Evolutionary conservation across 164 flowering plant species (phyloP).

Genomic region (Vitis vinifera): DNA sequence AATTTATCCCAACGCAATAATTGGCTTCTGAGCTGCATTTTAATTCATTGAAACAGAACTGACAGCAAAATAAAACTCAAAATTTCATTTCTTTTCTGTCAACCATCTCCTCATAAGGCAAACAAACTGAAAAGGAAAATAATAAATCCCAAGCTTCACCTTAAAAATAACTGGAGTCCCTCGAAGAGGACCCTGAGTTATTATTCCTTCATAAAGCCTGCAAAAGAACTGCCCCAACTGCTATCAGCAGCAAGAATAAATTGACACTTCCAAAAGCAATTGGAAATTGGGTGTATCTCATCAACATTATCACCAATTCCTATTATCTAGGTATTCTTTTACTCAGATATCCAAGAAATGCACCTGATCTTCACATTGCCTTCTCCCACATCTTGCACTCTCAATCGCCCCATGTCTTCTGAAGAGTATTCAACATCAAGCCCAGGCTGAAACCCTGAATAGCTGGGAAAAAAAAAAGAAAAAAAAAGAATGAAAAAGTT

Average conservation of each 20-base stretch:
- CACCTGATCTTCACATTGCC: conserved; percentile 90
- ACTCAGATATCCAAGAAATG: conserved; percentile 10
- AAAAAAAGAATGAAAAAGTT: background rate
- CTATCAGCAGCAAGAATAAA: conserved; percentile 33
- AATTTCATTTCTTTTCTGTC: background rate
- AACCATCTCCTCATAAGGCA: no score
- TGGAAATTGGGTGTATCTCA: background rate
- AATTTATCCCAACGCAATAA: no score
- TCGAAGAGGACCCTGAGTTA: conserved; percentile 65
- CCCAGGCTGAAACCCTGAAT: conserved; percentile 53
- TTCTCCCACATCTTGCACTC: conserved; percentile 82
- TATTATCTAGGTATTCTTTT: background rate
- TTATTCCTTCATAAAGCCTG: conserved; percentile 94
- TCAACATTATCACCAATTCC: background rate
- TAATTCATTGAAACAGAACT: no score
- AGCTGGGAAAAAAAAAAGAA: conserved; percentile 33
- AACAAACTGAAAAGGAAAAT: background rate
- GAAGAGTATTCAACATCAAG: conserved; percentile 32
- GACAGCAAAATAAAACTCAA: background rate
- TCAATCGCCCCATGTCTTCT: conserved; percentile 54
- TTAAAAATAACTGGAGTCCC: conserved; percentile 76
- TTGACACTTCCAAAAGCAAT: background rate
- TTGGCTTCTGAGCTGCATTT: no score
- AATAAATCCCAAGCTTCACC: conserved; percentile 36
- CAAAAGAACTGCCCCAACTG: conserved; percentile 52